Base-by-base conservation (phyloP, 176 grass and related monocot genomes). In the Musa troglodytarum region DNA sequence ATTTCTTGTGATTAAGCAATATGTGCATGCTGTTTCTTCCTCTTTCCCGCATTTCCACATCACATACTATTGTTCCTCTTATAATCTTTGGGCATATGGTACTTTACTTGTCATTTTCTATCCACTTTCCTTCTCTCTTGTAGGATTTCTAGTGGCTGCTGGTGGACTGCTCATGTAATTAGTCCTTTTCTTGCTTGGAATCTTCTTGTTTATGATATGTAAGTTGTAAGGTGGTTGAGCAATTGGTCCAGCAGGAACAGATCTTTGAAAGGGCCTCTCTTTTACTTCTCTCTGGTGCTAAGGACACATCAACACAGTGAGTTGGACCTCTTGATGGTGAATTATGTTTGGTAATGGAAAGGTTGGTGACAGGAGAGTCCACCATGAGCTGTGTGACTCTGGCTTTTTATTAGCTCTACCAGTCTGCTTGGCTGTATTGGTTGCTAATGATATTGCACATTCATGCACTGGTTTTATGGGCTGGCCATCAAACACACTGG, bases 121-220 rank as follows among this genome's bases (percentile, higher is more conserved):
- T 49, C 25, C 25, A 15, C 16, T 51, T 20, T 50, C 34, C 3
- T 49, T 19, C 51, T 70, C 65, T 68, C 43, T 21, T 70, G 68
- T 70, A 11, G 68, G 34, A 43, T 43, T 5, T 43, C 34, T 5
- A 43, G 0, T 43, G 34, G 34, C 34, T 43, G 34, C 34, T 43
- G 34, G 9, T 69, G 66, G 29, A 49, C 8, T 50, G 26, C 66
- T 69, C 66, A 52, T 70, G 68, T 70, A 68, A 68, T 68, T 50
- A 70, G 8, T 50, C 25, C 21, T 70, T 52, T 49, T 70, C 19
- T n/a, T 70, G 49, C 20, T 52, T 70, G 19, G 68, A n/a, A 70
- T 8, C 68, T 8, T 61, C 17, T 61, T 61, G 57, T 61, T 61
- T 43, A 43, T 43, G 0, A n/a, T 15, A 20, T 59, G 8, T 0